These are phyloP conservation scores for Serendipita vermifera DNA, from an alignment of 768 basidiomycete species.

Conservation along the genomic window DNA sequence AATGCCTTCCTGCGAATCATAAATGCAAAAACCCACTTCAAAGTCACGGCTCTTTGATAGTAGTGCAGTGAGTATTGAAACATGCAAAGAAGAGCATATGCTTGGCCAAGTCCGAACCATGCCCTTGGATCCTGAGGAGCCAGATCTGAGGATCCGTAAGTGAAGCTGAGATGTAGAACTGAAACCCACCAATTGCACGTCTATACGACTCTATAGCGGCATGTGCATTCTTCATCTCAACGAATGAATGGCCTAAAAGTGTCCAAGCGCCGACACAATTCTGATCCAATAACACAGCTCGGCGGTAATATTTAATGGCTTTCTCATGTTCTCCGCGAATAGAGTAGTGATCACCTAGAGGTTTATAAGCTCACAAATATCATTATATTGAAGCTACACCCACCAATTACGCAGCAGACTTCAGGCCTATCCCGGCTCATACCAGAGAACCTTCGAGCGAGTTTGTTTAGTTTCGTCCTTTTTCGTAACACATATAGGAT, in stretches of 20 bases:
- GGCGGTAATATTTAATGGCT: conserved; percentile 87
- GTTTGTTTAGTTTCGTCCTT: conserved; percentile 69
- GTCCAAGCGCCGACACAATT: conserved; percentile 98
- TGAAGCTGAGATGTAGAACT: background rate
- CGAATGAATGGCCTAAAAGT: conserved; percentile 96
- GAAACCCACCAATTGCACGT: conserved; percentile 77
- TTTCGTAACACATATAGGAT: conserved; percentile 94
- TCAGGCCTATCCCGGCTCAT: conserved; percentile 91
- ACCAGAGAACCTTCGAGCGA: conserved; percentile 82
- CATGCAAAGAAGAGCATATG: conserved; percentile 94
- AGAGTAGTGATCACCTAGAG: conserved; percentile 91
- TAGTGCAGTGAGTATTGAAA: conserved; percentile 92
- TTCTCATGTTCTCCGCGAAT: conserved; percentile 88
- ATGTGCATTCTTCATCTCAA: conserved; percentile 98
- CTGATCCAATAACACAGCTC: conserved; percentile 88
- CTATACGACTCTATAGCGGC: conserved; percentile 97
- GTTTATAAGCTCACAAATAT: conserved; percentile 1
- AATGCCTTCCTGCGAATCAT: background rate
- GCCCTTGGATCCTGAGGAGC: conserved; percentile 95
- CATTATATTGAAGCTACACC: conserved; percentile 20
- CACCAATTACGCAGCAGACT: conserved; percentile 90
- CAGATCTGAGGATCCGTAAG: conserved; percentile 45
- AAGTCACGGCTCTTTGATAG: conserved; percentile 87
- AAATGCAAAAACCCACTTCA: conserved; percentile 41
- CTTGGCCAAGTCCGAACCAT: conserved; percentile 98